Evolutionary conservation across 2,329 filamentous ascomycete genomes (phyloP).

Genomic region (Neophaeococcomyces mojaviensis): DNA sequence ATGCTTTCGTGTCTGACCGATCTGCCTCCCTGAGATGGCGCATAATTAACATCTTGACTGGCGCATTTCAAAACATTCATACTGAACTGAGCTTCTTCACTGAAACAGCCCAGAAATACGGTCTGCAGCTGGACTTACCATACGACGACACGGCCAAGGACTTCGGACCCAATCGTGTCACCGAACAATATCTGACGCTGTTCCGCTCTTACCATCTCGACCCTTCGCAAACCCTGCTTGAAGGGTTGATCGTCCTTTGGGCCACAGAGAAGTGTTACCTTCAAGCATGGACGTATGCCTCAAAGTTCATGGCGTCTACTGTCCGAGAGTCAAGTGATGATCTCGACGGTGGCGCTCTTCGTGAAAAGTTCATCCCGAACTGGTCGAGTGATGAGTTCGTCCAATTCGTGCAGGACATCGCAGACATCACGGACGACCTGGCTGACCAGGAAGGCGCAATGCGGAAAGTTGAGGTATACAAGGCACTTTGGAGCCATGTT

Average conservation of each 20-base stretch:
- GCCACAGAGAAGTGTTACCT: conserved; percentile 63
- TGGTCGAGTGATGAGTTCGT: conserved; percentile 59
- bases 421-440: conserved; percentile 48
- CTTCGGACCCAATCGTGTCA: conserved; percentile 38
- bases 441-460: conserved; percentile 40
- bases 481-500: conserved; percentile 42
- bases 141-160: conserved; percentile 10
- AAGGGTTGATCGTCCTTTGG: conserved; percentile 68
- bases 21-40: conserved; percentile 41
- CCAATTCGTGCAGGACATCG: conserved; percentile 51
- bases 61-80: conserved; percentile 58
- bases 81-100: conserved; percentile 63
- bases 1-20: conserved; percentile 32
- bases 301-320: conserved; percentile 9
- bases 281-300: conserved; percentile 48
- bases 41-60: conserved; percentile 56
- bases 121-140: conserved; percentile 41
- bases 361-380: conserved; percentile 59
- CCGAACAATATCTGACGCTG: conserved; percentile 49
- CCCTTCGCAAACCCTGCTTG: conserved; percentile 48
- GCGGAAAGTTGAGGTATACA: conserved; percentile 29
- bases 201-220: conserved; percentile 49
- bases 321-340: conserved; percentile 30
- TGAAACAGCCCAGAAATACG: conserved; percentile 54
- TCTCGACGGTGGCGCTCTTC: conserved; percentile 57